Conservation (phyloP, 352 stramenopile species). For the Phytophthora crassamura region DNA sequence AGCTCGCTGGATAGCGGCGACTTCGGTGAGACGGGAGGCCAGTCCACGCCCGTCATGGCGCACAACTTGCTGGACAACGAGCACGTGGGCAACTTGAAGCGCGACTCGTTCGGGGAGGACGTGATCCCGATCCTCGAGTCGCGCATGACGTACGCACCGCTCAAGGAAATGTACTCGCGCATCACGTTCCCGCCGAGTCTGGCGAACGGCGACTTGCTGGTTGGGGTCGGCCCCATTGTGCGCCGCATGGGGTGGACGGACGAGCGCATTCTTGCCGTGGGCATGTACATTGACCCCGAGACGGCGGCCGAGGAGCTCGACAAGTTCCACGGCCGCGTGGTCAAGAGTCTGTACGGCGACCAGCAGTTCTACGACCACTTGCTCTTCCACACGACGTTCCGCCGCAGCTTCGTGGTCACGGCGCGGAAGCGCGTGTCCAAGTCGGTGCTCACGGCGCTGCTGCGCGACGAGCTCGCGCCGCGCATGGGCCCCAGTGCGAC, state of each 20-base stretch:
- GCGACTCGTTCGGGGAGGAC: slow-evolving; percentile 44
- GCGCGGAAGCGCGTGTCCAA: slow-evolving; percentile 83
- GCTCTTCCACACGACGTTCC: slow-evolving; percentile 64
- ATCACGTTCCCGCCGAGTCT: slow-evolving; percentile 83
- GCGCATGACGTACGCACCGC: slow-evolving; percentile 64
- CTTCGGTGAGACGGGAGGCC: slow-evolving; percentile 2
- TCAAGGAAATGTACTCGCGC: slow-evolving; percentile 82
- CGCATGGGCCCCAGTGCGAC: slow-evolving; percentile 62
- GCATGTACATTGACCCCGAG: slow-evolving; percentile 80
- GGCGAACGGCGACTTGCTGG: slow-evolving; percentile 75
- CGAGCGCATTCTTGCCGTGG: slow-evolving; percentile 81
- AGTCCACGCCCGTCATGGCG: slow-evolving; percentile 28
- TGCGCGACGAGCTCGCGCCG: slow-evolving; percentile 77
- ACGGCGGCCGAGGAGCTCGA: slow-evolving; percentile 59
- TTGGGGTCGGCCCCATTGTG: slow-evolving; percentile 78
- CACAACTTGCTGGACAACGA: slow-evolving; percentile 39
- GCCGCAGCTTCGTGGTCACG: slow-evolving; percentile 79
- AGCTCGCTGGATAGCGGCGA: slow-evolving; percentile 22
- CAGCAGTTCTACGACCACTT: slow-evolving; percentile 79
- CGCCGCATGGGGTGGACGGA: slow-evolving; percentile 85
- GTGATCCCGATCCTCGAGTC: slow-evolving; percentile 68
- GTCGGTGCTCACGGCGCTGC: slow-evolving; percentile 65
- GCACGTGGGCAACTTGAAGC: slow-evolving; percentile 28
- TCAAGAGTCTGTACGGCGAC: slow-evolving; percentile 76
- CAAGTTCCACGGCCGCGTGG: slow-evolving; percentile 57